phyloP scores from a whole-genome alignment of 1,139 yeast species.

The Scheffersomyces lignicola region DNA sequence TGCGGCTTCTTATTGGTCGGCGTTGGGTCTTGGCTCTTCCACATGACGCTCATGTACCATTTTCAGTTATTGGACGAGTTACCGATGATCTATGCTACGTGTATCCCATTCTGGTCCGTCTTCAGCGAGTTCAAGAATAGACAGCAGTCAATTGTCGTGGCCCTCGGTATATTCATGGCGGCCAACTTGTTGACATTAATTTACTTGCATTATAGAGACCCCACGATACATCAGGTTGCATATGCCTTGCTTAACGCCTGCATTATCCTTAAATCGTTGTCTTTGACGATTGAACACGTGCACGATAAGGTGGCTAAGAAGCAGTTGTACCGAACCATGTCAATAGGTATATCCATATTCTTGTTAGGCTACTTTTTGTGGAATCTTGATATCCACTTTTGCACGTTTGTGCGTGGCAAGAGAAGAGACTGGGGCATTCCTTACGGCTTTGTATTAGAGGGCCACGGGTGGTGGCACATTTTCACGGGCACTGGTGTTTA shows the following conservation, averaged over 20 bases:
- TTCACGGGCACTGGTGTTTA: slow-evolving; percentile 75
- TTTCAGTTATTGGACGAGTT: slow-evolving; percentile 91
- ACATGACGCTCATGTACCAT: slow-evolving; percentile 88
- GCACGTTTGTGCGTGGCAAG: slow-evolving; percentile 58
- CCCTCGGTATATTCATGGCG: slow-evolving; percentile 51
- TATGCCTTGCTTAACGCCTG: slow-evolving; percentile 65
- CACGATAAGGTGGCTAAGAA: slow-evolving; percentile 44
- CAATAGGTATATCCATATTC: slow-evolving; percentile 64
- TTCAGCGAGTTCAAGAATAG: slow-evolving; percentile 61
- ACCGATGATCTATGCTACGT: slow-evolving; percentile 97
- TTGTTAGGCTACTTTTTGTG: slow-evolving; percentile 75
- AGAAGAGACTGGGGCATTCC: slow-evolving; percentile 81
- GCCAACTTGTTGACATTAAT: slow-evolving; percentile 58
- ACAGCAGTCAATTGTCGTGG: slow-evolving; percentile 46
- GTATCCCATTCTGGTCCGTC: slow-evolving; percentile 90
- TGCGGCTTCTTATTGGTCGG: slow-evolving; percentile 88
- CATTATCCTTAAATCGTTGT: slow-evolving; percentile 58
- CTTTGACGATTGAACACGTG: slow-evolving; percentile 53
- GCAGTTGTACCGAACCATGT: slow-evolving; percentile 55
- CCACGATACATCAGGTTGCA: slow-evolving; percentile 83
- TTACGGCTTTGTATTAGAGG: slow-evolving; percentile 81
- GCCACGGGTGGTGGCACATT: slow-evolving; percentile 99
- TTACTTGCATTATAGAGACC: slow-evolving; percentile 73
- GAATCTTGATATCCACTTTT: slow-evolving; percentile 83
- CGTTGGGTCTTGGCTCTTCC: slow-evolving; percentile 91